Percentiles rank a stretch among this genome's conserved stretches.
Conservation (phyloP, 164 flowering plant genomes). For the Dillenia turbinata region DNA sequence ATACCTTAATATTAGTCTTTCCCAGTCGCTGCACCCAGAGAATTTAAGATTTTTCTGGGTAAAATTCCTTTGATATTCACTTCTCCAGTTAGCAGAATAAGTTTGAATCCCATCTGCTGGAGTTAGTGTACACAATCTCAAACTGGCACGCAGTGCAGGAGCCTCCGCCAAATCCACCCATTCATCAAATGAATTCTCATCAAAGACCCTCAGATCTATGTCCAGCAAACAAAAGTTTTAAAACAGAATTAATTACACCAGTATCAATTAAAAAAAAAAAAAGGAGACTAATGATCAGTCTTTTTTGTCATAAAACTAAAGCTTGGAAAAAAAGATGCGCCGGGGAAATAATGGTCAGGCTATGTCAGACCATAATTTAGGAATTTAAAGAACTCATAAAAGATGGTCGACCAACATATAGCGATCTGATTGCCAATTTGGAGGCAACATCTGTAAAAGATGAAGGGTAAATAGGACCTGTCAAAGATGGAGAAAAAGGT, state of each 20-base stretch:
- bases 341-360: neutral
- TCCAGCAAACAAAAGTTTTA: neutral
- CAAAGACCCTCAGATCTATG: conserved; percentile 43
- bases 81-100: conserved; percentile 73
- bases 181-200: conserved; percentile 44
- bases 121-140: conserved; percentile 66
- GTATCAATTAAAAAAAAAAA: too few species aligned
- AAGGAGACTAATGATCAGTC: too few species aligned
- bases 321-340: too few species aligned
- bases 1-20: conserved; percentile 72
- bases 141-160: conserved; percentile 73
- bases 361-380: too few species aligned
- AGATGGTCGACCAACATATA: too few species aligned
- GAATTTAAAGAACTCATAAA: too few species aligned
- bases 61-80: conserved; percentile 48
- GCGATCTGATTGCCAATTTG: too few species aligned
- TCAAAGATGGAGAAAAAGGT: too few species aligned
- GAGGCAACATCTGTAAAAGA: too few species aligned
- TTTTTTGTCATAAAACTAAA: too few species aligned
- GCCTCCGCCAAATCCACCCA: conserved; percentile 71
- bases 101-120: conserved; percentile 48
- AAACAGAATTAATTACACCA: too few species aligned
- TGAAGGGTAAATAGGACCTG: too few species aligned
- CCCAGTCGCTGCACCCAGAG: conserved; percentile 67
- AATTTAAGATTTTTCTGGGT: conserved; percentile 51